A percentile compares a stretch with the other conserved stretches of the same genome.
Evolutionary conservation across 2,329 filamentous ascomycete genomes (phyloP).

Genomic region (Apiospora hydei): DNA sequence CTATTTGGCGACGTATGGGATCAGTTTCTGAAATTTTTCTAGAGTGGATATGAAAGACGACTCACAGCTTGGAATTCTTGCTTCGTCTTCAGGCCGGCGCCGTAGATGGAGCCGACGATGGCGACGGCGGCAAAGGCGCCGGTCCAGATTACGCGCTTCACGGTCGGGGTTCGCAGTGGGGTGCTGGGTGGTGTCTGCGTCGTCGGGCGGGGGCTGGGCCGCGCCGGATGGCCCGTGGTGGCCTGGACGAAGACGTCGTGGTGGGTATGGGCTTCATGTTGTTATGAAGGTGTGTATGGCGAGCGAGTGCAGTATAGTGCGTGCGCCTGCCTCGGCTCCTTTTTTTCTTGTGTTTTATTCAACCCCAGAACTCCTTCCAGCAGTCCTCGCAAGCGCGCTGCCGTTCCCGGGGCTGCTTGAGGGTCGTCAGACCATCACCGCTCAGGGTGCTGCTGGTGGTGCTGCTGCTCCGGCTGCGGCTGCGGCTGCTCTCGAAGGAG

Average conservation of each 20-base stretch:
- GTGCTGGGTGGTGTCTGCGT: background rate
- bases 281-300: background rate
- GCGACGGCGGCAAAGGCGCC: slow-evolving; percentile 55
- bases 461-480: slow-evolving; percentile 21
- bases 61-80: slow-evolving; percentile 54
- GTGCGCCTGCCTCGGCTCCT: background rate
- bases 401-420: slow-evolving; percentile 21
- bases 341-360: background rate
- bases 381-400: slow-evolving; percentile 31
- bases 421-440: slow-evolving; percentile 27
- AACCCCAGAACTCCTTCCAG: slow-evolving; percentile 36
- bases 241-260: slow-evolving; percentile 23
- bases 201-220: slow-evolving; percentile 25
- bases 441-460: background rate
- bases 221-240: slow-evolving; percentile 26
- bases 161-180: slow-evolving; percentile 24
- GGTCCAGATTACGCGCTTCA: slow-evolving; percentile 44
- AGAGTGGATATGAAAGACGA: background rate
- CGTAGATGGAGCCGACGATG: slow-evolving; percentile 55
- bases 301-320: background rate
- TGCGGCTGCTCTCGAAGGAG: slow-evolving; percentile 21
- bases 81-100: slow-evolving; percentile 57
- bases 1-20: slow-evolving; percentile 28
- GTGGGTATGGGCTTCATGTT: slow-evolving; percentile 8
- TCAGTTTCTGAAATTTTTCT: background rate